Base-by-base conservation (phyloP, 2,329 filamentous ascomycete genomes). In the Arthrocladium fulminans region DNA sequence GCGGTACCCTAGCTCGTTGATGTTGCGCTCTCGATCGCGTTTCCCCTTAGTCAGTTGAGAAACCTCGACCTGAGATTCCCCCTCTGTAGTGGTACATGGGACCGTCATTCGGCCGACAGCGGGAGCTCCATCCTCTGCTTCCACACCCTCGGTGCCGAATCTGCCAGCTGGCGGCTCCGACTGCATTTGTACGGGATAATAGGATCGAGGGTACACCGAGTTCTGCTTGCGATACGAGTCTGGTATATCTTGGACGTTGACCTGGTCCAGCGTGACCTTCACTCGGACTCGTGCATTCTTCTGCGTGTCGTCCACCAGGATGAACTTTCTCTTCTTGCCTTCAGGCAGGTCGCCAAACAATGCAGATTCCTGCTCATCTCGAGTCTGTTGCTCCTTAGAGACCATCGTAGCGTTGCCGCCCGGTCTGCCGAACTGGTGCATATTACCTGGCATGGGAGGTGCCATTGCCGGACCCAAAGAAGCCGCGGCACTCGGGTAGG, bases 191-290 rank as follows among this genome's bases (percentile, higher is more conserved):
- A 88, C 81, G 1, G 89, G 87, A 63, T 92, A 95, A 69, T 90
- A 97, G 49, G 86, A 89, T 41, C 88, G 84, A 7, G 89, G 90
- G 61, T 83, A 97, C 2, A 97, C 89, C 8, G 86, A 88, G 59
- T 90, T 90, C 48, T 79, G 81, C 68, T 88, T 88, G 57, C 90
- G 86, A 71, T 95, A 96, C 13, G 87, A 92, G 65, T 97, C 90
- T 1, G 90, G 90, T 62, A 97, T 94, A 67, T 97, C 90, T 61
- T 89, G 84, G 71, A 92, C 94, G 64, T 96, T 85, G 58, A 96
- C 88, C 38, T 83, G 82, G 62, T 96, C 88, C n/a, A 98, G 80
- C 54, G 86, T 92, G 45, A 96, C 89, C 53, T 89, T 84, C 39
- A 97, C 89, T 13, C 90, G 83, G 1, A 96, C 82, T 35, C 88